These are phyloP conservation scores for Bonia amplexicaulis DNA, from an alignment of 176 grass and related monocot genomes.

Conservation along the genomic window DNA sequence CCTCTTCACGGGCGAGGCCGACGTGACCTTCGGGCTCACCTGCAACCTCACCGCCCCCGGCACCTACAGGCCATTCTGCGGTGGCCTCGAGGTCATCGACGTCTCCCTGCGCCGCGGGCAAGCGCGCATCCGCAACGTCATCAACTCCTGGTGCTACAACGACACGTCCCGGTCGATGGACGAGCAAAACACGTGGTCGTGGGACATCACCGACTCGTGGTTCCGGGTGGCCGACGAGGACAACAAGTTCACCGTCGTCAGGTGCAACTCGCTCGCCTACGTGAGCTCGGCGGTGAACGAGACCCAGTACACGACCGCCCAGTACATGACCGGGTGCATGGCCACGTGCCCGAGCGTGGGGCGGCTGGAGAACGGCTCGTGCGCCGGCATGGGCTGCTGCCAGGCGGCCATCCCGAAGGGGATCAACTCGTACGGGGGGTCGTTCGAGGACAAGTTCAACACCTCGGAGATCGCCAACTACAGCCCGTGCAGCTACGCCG, in stretches of 20 bases:
- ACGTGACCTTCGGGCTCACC: slow-evolving; percentile 29
- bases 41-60: neutral
- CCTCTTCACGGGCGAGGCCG: slow-evolving; percentile 5
- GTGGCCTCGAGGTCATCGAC: neutral
- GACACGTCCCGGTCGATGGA: neutral
- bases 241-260: slow-evolving; percentile 42
- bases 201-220: slow-evolving; percentile 8
- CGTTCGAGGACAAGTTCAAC: slow-evolving; percentile 21
- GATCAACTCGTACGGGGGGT: neutral
- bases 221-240: slow-evolving; percentile 13
- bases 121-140: neutral
- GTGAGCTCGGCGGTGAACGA: neutral
- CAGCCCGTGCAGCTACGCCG: slow-evolving; percentile 51
- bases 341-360: neutral
- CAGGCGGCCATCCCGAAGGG: slow-evolving; percentile 38
- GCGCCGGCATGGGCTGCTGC: slow-evolving; percentile 68
- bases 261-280: slow-evolving; percentile 46
- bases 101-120: neutral
- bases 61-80: neutral
- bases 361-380: slow-evolving; percentile 29
- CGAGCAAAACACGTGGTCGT: fast-evolving
- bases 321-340: slow-evolving; percentile 39
- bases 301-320: neutral
- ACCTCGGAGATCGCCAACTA: neutral
- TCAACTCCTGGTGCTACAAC: slow-evolving; percentile 24